Evolutionary conservation across 2,329 filamentous ascomycete genomes (phyloP), one percentile per base, ranked within the genome.

Genomic region (Calonectria multiphialidica): DNA sequence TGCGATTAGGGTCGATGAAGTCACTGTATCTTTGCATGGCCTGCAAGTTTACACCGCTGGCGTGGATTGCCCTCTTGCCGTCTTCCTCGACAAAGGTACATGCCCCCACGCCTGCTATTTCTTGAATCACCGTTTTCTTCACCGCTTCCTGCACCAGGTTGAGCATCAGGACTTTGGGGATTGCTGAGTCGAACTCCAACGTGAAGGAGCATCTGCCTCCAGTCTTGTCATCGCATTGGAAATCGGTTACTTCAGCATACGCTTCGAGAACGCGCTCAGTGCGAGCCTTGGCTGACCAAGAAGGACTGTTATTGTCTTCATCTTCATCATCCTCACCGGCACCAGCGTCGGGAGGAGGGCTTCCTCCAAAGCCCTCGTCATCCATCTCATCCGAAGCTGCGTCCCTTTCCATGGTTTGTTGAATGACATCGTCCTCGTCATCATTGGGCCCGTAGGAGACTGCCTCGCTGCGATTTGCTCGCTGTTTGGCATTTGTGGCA

Each of bases 371-470:
- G 88, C 88, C 76, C 40, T 84, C 82, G 21, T 93, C 91, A 42
- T 91, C 88, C 62, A 73, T 63, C 9, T 91, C 89, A 2, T 89
- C 89, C 23, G 91, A 90, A 2, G 87, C 88, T 9, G 88, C 89
- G 64, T 92, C 91, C 37, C 86, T 87, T 68, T 90, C 89, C 79
- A 93, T 89, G 70, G 90, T 88, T 65, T 87, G 86, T 78, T 93
- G 92, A 67, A 97, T 91, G 42, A 90, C 92, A 76, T 95, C 90
- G 80, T 98, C 97, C 5, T 96, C 96, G 6, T 98, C 96, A 80
- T 98, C 97, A 57, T 98, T 97, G 40, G 93, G 94, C 45, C 95
- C 96, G 77, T 98, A 98, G 16, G 95, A 97, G 2, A 96, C 92
- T 35, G 93, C 94, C 83, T 98, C 94, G 65, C 90, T 88, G 47